Evolutionary conservation across 306 rosid genomes (phyloP).

Genomic region (Vigna radiata): DNA sequence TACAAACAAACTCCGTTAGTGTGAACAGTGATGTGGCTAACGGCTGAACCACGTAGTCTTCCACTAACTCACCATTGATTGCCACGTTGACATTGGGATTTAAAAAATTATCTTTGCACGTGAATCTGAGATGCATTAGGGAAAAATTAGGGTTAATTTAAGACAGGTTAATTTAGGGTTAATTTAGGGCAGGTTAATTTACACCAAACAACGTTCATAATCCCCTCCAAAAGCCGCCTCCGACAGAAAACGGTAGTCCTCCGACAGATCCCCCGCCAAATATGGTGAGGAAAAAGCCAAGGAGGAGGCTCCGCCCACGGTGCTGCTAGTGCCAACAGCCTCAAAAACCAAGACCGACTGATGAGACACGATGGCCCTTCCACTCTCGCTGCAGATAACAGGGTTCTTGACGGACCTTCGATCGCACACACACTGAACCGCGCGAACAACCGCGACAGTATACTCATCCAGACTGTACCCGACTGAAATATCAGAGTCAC

Average conservation of each 20-base stretch:
- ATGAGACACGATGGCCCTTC: slow-evolving; percentile 86
- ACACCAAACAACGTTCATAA: slow-evolving; percentile 61
- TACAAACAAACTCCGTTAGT: too few relatives aligned
- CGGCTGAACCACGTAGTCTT: too few relatives aligned
- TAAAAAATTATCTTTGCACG: too few relatives aligned
- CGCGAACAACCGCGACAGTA: slow-evolving; percentile 76
- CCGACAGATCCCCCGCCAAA: slow-evolving; percentile 68
- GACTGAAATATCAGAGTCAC: slow-evolving; percentile 75
- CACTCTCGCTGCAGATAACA: slow-evolving; percentile 80
- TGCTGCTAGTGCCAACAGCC: slow-evolving; percentile 55
- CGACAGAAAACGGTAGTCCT: slow-evolving; percentile 65
- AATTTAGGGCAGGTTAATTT: too few relatives aligned
- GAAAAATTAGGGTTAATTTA: too few relatives aligned
- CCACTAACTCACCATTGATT: too few relatives aligned
- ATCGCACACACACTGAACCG: slow-evolving; percentile 65
- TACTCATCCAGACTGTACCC: slow-evolving; percentile 76
- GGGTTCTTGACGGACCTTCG: slow-evolving; percentile 73
- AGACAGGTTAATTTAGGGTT: too few relatives aligned
- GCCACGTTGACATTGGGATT: too few relatives aligned
- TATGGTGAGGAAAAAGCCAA: slow-evolving; percentile 49
- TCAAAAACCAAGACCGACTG: slow-evolving; percentile 84
- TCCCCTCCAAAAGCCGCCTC: slow-evolving; percentile 70
- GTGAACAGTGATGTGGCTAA: too few relatives aligned
- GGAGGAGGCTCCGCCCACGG: slow-evolving; percentile 40
- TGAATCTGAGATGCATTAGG: too few relatives aligned